A percentile compares a stretch with the other conserved stretches of the same genome.
phyloP scores from a whole-genome alignment of 768 basidiomycete species.

The Lentinula guzmanii region DNA sequence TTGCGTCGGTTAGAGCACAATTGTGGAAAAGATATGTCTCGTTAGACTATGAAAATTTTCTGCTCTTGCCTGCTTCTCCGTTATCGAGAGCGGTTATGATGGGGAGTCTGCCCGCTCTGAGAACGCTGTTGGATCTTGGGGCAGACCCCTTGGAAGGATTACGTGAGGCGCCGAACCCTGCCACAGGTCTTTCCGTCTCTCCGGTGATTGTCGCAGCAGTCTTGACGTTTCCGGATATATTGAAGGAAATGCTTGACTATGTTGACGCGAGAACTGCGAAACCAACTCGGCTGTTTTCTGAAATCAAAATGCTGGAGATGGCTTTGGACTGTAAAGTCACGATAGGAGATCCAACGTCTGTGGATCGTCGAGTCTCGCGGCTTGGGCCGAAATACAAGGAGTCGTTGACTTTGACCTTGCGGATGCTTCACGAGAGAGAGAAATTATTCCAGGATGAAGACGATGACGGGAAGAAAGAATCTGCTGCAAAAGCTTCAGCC shows the following conservation, averaged over 20 bases:
- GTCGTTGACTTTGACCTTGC: conserved; percentile 3
- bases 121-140: conserved; percentile 3
- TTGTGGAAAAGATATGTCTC: neutral
- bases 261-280: neutral
- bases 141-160: conserved; percentile 8
- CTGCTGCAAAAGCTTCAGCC: neutral
- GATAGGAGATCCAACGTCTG: conserved; percentile 3
- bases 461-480: neutral
- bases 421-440: conserved; percentile 3
- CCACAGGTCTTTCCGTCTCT: neutral
- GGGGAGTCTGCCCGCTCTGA: conserved; percentile 4
- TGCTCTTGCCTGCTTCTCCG: conserved; percentile 6
- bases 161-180: neutral
- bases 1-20: neutral
- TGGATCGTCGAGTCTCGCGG: conserved; percentile 8
- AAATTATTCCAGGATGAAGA: neutral
- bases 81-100: conserved; percentile 8
- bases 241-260: neutral
- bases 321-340: neutral
- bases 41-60: conserved; percentile 7
- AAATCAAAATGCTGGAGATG: conserved; percentile 1
- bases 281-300: neutral
- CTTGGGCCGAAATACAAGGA: conserved; percentile 3
- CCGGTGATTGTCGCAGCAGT: neutral
- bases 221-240: neutral